phyloP scores from a whole-genome alignment of 108 stramenopile species.

The Cyclotella sp. region DNA sequence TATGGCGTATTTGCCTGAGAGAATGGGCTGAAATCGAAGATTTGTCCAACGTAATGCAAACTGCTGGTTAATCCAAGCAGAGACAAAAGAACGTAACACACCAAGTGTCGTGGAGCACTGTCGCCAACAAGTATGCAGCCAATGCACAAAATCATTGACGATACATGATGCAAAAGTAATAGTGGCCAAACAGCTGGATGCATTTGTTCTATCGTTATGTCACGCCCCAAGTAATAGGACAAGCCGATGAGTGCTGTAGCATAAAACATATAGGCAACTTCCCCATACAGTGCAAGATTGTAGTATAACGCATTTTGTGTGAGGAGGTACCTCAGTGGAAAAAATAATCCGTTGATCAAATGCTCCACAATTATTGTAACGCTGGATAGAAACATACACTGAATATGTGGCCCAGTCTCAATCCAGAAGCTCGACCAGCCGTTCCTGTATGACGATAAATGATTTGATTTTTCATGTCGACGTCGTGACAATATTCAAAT shows the following conservation, averaged over 20 bases:
- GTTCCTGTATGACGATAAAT: slow-evolving; percentile 21
- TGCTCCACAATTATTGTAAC: slow-evolving; percentile 33
- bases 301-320: slow-evolving; percentile 35
- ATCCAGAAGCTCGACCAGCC: slow-evolving; percentile 49
- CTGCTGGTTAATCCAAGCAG: slow-evolving; percentile 41
- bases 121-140: slow-evolving; percentile 34
- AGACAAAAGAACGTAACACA: slow-evolving; percentile 29
- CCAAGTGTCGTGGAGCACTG: slow-evolving; percentile 24
- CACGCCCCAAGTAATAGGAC: slow-evolving; percentile 32
- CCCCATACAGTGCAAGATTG: slow-evolving; percentile 37
- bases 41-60: slow-evolving; percentile 42
- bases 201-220: slow-evolving; percentile 49
- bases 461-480: not conserved
- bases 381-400: slow-evolving; percentile 40
- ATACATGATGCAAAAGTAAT: slow-evolving; percentile 35
- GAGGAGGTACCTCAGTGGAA: slow-evolving; percentile 28
- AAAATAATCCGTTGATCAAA: slow-evolving; percentile 32
- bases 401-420: slow-evolving; percentile 41
- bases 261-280: slow-evolving; percentile 42
- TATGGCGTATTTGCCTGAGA: slow-evolving; percentile 34
- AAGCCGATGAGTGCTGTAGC: slow-evolving; percentile 11
- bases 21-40: slow-evolving; percentile 43
- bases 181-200: slow-evolving; percentile 41
- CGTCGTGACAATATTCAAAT: not conserved
- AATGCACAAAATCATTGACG: slow-evolving; percentile 27